Evolutionary conservation across 805 yeast species (phyloP), one percentile per base, ranked within the genome.

Genomic region (Ogataea thermomethanolica): DNA sequence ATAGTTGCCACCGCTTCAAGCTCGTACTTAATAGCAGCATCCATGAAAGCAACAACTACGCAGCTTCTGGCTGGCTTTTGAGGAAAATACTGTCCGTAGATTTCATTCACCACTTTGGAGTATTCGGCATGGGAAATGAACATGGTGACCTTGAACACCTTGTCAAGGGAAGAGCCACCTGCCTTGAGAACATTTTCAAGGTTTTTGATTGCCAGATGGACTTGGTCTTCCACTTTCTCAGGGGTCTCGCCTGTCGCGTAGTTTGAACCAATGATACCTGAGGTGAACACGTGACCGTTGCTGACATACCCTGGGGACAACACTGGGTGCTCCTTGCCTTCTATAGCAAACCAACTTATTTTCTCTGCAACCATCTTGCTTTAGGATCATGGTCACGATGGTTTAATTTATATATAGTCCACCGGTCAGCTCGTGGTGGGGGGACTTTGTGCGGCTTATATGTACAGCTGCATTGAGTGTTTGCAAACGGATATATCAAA

Each of bases 41-140:
- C 71, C 61, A 74, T 74, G 56, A 76, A 74, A 6, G 66, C 71
- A 29, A 70, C 79, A 37, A 76, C 66, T 24, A 76, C 65, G 54
- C 78, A 72, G 37, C 72, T 66, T 58, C 81, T 65, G 5, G 78
- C 77, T n/a, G 81, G 81, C 46, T 65, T 64, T 28, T 65, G 64
- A 2, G 70, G 66, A 58, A 76, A 74, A 50, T 69, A 65, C 45
- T 69, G 61, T 10, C 62, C 67, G 49, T 75, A 76, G 24, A 75
- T 63, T 33, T 65, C 56, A 56, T 75, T 76, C 42, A 76, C 68
- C 11, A 50, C 58, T 8, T 65, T 50, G 13, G 72, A 66, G 46
- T 70, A 67, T 22, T 63, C 59, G n/a, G 67, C 66, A 45, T 74
- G 70, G 10, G 69, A 59, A 39, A 76, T 66, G 48, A 75, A 74